Percentiles rank a stretch among this genome's conserved stretches.
phyloP scores from a whole-genome alignment of 192 early-diverging fungal species.

The Linnemannia hyalina region DNA sequence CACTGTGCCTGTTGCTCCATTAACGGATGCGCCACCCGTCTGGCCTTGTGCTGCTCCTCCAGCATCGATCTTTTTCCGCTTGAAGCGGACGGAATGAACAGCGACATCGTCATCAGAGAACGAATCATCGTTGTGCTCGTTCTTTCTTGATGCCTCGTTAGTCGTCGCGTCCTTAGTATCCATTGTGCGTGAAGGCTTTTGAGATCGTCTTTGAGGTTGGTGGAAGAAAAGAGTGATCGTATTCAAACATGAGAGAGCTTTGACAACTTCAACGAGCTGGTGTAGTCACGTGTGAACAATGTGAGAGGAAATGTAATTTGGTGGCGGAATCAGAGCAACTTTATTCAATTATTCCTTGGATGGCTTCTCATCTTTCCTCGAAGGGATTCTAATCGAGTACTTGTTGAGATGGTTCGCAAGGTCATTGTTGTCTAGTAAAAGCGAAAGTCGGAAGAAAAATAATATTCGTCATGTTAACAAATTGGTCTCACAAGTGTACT shows the following conservation, averaged over 20 bases:
- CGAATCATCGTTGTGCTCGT: constrained; percentile 30
- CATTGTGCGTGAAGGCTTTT: constrained; percentile 6
- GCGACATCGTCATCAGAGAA: constrained; percentile 45
- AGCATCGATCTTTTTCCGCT: constrained; percentile 34
- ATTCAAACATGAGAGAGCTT: background rate
- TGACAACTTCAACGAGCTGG: background rate
- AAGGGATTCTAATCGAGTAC: constrained; percentile 47
- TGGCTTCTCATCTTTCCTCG: constrained; percentile 39
- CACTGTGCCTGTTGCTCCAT: background rate
- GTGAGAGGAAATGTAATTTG: background rate
- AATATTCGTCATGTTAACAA: background rate
- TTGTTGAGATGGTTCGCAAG: constrained; percentile 49
- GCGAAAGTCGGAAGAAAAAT: background rate
- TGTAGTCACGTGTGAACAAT: background rate
- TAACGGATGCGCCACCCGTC: background rate
- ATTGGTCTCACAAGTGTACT: background rate
- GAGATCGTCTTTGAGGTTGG: background rate
- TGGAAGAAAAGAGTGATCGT: background rate
- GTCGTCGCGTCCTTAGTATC: constrained; percentile 21
- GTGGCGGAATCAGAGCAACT: background rate
- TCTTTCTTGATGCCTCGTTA: constrained; percentile 12
- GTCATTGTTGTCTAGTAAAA: constrained; percentile 33
- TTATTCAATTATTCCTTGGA: background rate
- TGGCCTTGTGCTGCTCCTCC: background rate
- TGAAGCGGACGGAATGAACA: constrained; percentile 45